Evolutionary conservation across 495 filamentous ascomycete species (phyloP).

Genomic region (Aspergillus olivimuriae): DNA sequence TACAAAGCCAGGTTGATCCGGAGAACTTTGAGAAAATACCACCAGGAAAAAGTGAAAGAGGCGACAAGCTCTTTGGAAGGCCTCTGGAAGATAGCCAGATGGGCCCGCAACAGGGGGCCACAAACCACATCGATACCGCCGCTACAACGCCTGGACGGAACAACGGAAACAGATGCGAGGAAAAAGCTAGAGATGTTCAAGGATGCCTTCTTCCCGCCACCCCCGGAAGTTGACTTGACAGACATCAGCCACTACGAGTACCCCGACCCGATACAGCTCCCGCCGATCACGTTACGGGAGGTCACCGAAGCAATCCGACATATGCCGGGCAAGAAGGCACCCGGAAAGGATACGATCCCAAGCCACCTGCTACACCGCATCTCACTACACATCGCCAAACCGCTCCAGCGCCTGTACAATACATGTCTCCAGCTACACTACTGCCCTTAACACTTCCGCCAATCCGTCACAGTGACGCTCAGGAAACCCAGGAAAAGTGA

Average conservation of each 20-base stretch:
- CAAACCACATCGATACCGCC: conserved; percentile 1
- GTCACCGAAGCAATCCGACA: conserved; percentile 5
- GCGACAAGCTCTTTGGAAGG: conserved; percentile 2
- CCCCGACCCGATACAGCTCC: conserved; percentile 1
- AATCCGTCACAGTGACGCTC: conserved; percentile 14
- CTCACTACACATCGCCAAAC: neutral
- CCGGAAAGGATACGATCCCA: conserved; percentile 2
- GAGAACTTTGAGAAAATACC: neutral
- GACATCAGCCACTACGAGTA: conserved; percentile 1
- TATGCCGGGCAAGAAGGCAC: conserved; percentile 3
- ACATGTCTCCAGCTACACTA: conserved; percentile 5
- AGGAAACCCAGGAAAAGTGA: conserved; percentile 16
- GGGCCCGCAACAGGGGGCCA: neutral
- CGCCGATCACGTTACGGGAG: conserved; percentile 8
- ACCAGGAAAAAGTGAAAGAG: conserved; percentile 2
- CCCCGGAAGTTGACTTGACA: neutral
- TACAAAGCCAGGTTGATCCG: neutral
- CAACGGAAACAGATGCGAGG: neutral
- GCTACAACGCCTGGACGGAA: conserved; percentile 1
- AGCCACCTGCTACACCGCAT: conserved; percentile 1
- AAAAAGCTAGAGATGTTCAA: conserved; percentile 2
- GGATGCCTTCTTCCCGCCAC: neutral
- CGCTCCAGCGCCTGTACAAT: conserved; percentile 1
- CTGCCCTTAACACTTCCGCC: conserved; percentile 9
- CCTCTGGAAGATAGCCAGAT: conserved; percentile 5